phyloP scores from a whole-genome alignment of 2,329 filamentous ascomycete species.

The Teratosphaeriaceae sp. region DNA sequence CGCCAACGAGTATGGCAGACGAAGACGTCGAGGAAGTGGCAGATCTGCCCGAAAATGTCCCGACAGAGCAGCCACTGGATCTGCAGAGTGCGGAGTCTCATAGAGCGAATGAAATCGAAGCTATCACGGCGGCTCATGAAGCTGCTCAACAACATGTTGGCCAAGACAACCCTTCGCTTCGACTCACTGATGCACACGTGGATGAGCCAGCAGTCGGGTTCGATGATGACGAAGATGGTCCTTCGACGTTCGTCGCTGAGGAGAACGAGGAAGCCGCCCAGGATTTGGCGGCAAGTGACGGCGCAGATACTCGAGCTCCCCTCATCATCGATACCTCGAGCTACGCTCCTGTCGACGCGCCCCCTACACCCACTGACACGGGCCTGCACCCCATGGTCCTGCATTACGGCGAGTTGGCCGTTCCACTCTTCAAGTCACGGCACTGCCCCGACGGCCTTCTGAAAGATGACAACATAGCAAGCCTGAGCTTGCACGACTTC shows the following conservation, averaged over 20 bases:
- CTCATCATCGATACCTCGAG: conserved; percentile 7
- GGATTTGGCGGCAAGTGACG: not conserved
- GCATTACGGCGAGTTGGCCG: conserved; percentile 49
- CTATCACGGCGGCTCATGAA: too few relatives aligned
- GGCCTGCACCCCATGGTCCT: conserved; percentile 45
- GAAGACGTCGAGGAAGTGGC: conserved; percentile 13
- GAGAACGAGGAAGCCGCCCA: not conserved
- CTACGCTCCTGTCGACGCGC: conserved; percentile 15
- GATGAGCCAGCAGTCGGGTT: too few relatives aligned
- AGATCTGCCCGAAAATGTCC: conserved; percentile 10
- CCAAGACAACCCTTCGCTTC: too few relatives aligned
- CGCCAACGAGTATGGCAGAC: not conserved
- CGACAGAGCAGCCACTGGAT: conserved; percentile 2
- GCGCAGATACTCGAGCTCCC: not conserved
- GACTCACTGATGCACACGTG: too few relatives aligned
- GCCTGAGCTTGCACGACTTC: conserved; percentile 48
- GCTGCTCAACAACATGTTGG: too few relatives aligned
- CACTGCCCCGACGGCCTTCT: conserved; percentile 50
- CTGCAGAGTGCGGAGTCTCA: too few relatives aligned
- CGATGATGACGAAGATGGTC: not conserved
- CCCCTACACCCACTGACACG: conserved; percentile 29
- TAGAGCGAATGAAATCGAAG: too few relatives aligned
- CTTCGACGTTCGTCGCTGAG: too few relatives aligned
- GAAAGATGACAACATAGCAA: conserved; percentile 48
- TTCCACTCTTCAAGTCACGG: conserved; percentile 52